A percentile compares a stretch with the other conserved stretches of the same genome.
These are phyloP conservation scores for Zymoseptoria pseudotritici DNA, from an alignment of 2,329 filamentous ascomycete species.

Conservation along the genomic window DNA sequence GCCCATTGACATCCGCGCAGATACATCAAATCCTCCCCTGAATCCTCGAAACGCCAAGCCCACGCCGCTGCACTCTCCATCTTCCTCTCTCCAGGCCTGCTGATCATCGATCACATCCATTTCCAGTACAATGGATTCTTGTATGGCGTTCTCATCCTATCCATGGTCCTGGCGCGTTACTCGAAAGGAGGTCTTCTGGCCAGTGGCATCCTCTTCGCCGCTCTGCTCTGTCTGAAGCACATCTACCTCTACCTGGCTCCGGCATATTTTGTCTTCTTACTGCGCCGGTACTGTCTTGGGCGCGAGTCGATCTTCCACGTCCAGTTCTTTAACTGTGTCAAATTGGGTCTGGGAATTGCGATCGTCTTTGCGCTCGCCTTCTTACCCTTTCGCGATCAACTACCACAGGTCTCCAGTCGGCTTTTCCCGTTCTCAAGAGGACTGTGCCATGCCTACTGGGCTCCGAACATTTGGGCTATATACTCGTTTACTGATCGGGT, in stretches of 20 bases:
- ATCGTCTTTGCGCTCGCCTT: slow-evolving; percentile 73
- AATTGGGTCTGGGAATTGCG: slow-evolving; percentile 67
- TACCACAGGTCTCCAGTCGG: slow-evolving; percentile 73
- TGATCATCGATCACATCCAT: slow-evolving; percentile 97
- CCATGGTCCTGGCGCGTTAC: slow-evolving; percentile 67
- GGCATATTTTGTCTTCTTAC: slow-evolving; percentile 87
- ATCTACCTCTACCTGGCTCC: slow-evolving; percentile 96
- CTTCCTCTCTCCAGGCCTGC: slow-evolving; percentile 79
- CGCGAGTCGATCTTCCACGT: slow-evolving; percentile 68
- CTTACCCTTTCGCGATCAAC: slow-evolving; percentile 83
- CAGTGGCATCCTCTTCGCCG: slow-evolving; percentile 78
- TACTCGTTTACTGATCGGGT: slow-evolving; percentile 86
- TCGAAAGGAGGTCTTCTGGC: slow-evolving; percentile 65
- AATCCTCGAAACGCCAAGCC: slow-evolving; percentile 61
- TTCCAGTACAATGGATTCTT: slow-evolving; percentile 99
- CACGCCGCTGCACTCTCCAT: slow-evolving; percentile 85
- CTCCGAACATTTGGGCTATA: slow-evolving; percentile 92
- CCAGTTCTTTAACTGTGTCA: slow-evolving; percentile 69
- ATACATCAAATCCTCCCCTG: slow-evolving; percentile 65
- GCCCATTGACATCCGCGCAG: slow-evolving; percentile 35
- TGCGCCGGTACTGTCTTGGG: slow-evolving; percentile 83
- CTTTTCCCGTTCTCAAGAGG: slow-evolving; percentile 92
- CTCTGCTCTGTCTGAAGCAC: slow-evolving; percentile 88
- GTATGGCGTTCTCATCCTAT: slow-evolving; percentile 83
- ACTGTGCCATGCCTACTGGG: slow-evolving; percentile 96